Conservation (phyloP, 805 yeast genomes). For the Ogataea salicorniae region DNA sequence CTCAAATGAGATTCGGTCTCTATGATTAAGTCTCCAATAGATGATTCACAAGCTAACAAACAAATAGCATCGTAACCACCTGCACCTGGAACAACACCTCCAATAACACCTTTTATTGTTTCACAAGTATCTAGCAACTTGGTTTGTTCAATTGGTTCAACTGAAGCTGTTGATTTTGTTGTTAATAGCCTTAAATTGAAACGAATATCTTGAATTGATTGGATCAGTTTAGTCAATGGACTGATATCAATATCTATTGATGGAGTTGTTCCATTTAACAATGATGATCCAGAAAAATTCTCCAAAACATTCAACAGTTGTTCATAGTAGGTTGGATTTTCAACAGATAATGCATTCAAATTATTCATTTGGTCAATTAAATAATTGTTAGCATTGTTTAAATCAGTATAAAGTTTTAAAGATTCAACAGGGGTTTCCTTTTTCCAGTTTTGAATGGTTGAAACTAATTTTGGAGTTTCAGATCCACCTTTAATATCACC, state of each 20-base stretch:
- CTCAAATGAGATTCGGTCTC: conserved; percentile 1
- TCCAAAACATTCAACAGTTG: conserved; percentile 8
- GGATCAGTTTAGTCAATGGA: conserved; percentile 32
- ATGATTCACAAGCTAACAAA: conserved; percentile 50
- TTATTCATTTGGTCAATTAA: conserved; percentile 45
- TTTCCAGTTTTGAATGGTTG: conserved; percentile 70
- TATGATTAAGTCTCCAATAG: conserved; percentile 31
- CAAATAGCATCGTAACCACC: conserved; percentile 96
- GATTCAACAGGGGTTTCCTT: conserved; percentile 46
- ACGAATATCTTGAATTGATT: conserved; percentile 49
- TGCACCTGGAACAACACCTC: conserved; percentile 98
- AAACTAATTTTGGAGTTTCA: conserved; percentile 87
- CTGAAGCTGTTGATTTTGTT: conserved; percentile 65
- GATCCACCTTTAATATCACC: conserved; percentile 94
- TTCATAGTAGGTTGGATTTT: conserved; percentile 34
- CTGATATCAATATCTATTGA: conserved; percentile 4
- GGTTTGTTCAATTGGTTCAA: conserved; percentile 83
- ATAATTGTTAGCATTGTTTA: conserved; percentile 54
- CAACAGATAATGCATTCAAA: conserved; percentile 32
- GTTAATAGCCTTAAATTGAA: conserved; percentile 57
- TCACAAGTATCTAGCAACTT: conserved; percentile 54
- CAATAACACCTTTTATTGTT: conserved; percentile 66
- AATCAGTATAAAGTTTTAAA: conserved; percentile 42
- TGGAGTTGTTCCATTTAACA: conserved; percentile 4
- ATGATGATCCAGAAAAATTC: too few species aligned